These are phyloP conservation scores for Boletus rufocinnamomeus DNA, from an alignment of 768 basidiomycete genomes.

Conservation along the genomic window DNA sequence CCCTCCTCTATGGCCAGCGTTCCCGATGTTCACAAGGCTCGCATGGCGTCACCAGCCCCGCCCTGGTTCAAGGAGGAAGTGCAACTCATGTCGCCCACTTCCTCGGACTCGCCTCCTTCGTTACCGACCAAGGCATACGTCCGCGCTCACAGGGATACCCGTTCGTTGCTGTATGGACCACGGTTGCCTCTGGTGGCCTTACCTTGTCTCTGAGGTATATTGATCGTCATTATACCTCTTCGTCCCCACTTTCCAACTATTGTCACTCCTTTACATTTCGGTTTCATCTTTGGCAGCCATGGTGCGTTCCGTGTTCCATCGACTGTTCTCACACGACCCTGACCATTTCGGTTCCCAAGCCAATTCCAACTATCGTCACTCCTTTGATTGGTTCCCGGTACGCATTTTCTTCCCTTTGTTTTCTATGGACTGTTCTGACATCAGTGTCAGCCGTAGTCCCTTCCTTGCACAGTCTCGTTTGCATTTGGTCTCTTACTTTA, in stretches of 20 bases:
- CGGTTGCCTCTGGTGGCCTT: not conserved
- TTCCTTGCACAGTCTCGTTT: not conserved
- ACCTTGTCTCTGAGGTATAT: conserved; percentile 1
- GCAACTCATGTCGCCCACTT: not conserved
- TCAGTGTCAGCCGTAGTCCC: not conserved
- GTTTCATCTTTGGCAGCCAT: not conserved
- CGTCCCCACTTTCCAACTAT: conserved; percentile 13
- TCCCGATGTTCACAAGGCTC: not conserved
- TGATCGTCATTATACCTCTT: not conserved
- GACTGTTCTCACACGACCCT: not conserved
- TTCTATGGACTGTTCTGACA: not conserved
- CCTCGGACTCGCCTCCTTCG: conserved; percentile 1
- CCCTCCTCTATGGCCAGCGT: not conserved
- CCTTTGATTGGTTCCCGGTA: conserved; percentile 14
- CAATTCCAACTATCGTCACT: conserved; percentile 18
- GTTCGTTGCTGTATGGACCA: not conserved
- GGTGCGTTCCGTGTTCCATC: not conserved
- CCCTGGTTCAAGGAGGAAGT: not conserved
- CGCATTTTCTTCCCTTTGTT: not conserved
- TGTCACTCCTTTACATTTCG: conserved; percentile 16
- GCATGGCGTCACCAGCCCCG: not conserved
- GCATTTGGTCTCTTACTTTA: not conserved
- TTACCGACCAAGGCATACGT: conserved; percentile 5
- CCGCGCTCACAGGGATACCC: conserved; percentile 2
- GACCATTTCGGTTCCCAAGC: not conserved